These are phyloP conservation scores for Goffeauzyma gilvescens DNA, from an alignment of 768 basidiomycete species.

Conservation along the genomic window DNA sequence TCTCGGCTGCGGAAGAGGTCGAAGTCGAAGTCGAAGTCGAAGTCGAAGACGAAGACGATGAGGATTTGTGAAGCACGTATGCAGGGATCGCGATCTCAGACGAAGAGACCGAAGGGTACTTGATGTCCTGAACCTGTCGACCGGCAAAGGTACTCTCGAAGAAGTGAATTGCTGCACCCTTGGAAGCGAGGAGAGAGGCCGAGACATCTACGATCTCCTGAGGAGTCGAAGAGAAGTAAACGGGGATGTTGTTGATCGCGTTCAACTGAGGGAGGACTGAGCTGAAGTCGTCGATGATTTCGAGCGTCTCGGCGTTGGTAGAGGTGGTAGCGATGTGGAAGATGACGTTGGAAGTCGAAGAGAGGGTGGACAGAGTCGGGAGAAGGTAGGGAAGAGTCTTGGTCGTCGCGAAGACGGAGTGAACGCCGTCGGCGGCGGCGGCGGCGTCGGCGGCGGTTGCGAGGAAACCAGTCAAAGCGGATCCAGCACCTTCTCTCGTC, in stretches of 20 bases:
- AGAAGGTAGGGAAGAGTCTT: slow-evolving; percentile 68
- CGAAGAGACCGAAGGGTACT: slow-evolving; percentile 34
- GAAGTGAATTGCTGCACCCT: slow-evolving; percentile 43
- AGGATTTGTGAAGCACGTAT: slow-evolving; percentile 61
- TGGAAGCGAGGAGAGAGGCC: too few relatives aligned
- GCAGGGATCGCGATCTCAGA: slow-evolving; percentile 39
- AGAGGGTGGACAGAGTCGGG: slow-evolving; percentile 54
- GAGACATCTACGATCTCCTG: slow-evolving; percentile 64
- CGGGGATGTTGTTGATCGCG: slow-evolving; percentile 43
- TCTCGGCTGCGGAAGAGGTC: slow-evolving; percentile 14
- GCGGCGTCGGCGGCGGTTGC: background rate
- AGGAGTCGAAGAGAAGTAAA: slow-evolving; percentile 66
- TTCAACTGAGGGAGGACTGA: slow-evolving; percentile 45
- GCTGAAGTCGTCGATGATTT: slow-evolving; percentile 60
- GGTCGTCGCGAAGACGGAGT: slow-evolving; percentile 47
- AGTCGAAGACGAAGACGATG: slow-evolving; percentile 27
- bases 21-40: too few relatives aligned
- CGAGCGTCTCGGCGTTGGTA: slow-evolving; percentile 45
- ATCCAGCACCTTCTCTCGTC: slow-evolving; percentile 65
- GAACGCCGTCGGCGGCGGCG: slow-evolving; percentile 17
- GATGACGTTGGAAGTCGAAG: slow-evolving; percentile 49
- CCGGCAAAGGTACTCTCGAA: slow-evolving; percentile 70
- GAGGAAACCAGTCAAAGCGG: slow-evolving; percentile 47
- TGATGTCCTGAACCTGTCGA: slow-evolving; percentile 51
- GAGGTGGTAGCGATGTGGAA: slow-evolving; percentile 63